Conservation (phyloP, 2,329 filamentous ascomycete genomes). For the Fusarium sp. region DNA sequence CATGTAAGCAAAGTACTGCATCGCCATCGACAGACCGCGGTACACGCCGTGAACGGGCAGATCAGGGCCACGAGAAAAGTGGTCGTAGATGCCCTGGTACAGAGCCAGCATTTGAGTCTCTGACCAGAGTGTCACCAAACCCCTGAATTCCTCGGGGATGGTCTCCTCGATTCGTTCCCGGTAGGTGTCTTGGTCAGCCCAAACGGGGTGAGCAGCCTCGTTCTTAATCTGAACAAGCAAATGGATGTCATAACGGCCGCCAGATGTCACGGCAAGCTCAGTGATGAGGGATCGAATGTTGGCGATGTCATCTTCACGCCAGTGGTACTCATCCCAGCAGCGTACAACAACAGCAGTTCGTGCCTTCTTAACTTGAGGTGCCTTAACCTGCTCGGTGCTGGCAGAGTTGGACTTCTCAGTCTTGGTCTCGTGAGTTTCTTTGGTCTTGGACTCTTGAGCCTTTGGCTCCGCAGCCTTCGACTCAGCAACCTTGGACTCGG, state of each 20-base stretch:
- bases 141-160: constrained; percentile 86
- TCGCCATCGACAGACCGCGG: constrained; percentile 90
- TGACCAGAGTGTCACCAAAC: constrained; percentile 91
- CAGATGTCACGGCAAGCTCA: constrained; percentile 82
- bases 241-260: constrained; percentile 88
- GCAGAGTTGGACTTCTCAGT: neutral
- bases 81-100: constrained; percentile 88
- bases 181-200: constrained; percentile 78
- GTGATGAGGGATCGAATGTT: constrained; percentile 86
- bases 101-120: constrained; percentile 91
- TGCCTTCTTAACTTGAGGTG: constrained; percentile 31
- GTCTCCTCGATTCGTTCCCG: constrained; percentile 72
- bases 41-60: constrained; percentile 92
- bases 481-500: neutral
- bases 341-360: constrained; percentile 82
- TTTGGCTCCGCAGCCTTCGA: constrained; percentile 12
- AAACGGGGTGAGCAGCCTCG: constrained; percentile 79
- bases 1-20: constrained; percentile 90
- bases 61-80: constrained; percentile 71
- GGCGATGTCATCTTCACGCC: constrained; percentile 82
- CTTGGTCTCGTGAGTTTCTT: constrained; percentile 1
- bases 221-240: constrained; percentile 86
- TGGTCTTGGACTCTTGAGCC: constrained; percentile 8
- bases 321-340: constrained; percentile 83
- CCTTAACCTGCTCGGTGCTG: constrained; percentile 2